Base-by-base conservation (phyloP, 2,329 filamentous ascomycete genomes). In the Aspergillus melleus region DNA sequence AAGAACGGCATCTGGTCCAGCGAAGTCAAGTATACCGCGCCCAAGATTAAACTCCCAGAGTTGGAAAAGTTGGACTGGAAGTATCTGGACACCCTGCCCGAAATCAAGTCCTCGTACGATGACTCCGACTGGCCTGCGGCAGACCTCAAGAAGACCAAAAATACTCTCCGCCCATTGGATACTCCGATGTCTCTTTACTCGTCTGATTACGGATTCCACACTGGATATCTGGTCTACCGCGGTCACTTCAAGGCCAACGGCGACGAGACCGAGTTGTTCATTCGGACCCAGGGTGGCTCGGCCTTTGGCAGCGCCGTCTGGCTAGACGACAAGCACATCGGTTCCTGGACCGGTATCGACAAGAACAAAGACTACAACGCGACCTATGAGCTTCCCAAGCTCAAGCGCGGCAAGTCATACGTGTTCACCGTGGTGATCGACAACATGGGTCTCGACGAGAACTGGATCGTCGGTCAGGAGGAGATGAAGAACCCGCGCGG, bases 151-250 rank as follows among this genome's bases (percentile, higher is more conserved):
- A 79, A 79, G 2, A 87, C 86, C 1, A 84, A 84, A 69, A 92
- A 92, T 72, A 85, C 83, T 0, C 77, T 80, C 19, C 68, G 75
- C 22, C 76, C 81, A 2, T 76, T 88, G 2, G 82, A 79, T 0
- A 92, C 90, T 0, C 86, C 89, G 0, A 86, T 84, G 0, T 87
- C 85, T 0, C 82, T 93, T 0, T 91, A 89, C 67, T 82, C 81
- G 0, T 84, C 84, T 16, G 90, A 93, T 73, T 93, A 93, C 68
- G 90, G 90, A 24, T 93, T 87, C 74, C 81, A 90, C 71, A 82
- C 86, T 0, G 90, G 90, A 3, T 84, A 84, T 1, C 79, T 92
- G 0, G 66, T 93, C 52, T 93, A 85, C 78, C 84, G 90, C 1
- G 90, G 89, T 0, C 81, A 86, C 64, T 93, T 94, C 70, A 82